Conservation (phyloP, 768 basidiomycete species). For the Strobilomyces echinocephalus region DNA sequence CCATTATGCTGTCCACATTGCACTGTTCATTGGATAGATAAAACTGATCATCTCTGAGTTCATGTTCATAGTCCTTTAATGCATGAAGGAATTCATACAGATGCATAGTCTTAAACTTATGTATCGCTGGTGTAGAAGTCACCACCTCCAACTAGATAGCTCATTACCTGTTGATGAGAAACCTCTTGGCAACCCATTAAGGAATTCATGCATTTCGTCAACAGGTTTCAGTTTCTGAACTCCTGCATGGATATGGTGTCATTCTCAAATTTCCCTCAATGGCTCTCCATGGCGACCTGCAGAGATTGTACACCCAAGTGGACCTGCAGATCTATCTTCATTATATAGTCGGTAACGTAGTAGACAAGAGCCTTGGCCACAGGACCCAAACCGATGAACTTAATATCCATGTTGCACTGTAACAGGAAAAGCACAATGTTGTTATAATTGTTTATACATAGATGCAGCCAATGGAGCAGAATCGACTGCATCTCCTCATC, state of each 20-base stretch:
- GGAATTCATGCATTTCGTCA: conserved; percentile 10
- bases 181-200: conserved; percentile 25
- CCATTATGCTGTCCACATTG: not conserved
- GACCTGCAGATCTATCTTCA: not conserved
- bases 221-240: not conserved
- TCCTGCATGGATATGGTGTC: too few relatives aligned
- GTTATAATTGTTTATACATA: not conserved
- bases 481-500: not conserved
- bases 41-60: not conserved
- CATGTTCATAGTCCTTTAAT: too few relatives aligned
- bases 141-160: conserved; percentile 22
- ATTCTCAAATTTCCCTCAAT: not conserved
- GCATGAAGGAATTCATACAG: not conserved
- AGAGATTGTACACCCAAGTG: not conserved
- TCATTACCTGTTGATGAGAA: conserved; percentile 29
- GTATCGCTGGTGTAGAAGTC: conserved; percentile 21
- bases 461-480: not conserved
- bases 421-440: not conserved
- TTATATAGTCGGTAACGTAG: not conserved
- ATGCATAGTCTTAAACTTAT: not conserved
- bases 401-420: not conserved
- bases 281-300: not conserved
- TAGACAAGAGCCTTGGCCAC: not conserved
- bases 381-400: not conserved
- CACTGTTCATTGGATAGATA: not conserved